Evolutionary conservation across 257 asterid genomes (phyloP).

Genomic region (Fraxinus americana): DNA sequence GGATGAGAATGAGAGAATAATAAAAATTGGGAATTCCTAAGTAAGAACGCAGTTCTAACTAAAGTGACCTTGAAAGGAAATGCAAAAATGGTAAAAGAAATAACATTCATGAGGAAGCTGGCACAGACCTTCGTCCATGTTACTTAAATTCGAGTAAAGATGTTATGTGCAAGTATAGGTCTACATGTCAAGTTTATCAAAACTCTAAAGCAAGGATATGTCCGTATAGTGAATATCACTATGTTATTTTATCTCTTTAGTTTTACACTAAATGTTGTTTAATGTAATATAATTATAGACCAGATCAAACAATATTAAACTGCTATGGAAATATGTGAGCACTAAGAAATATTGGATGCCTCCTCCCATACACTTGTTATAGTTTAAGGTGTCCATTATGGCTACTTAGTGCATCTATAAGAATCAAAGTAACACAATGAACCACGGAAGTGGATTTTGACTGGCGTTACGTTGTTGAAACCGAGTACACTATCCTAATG

Average conservation of each 20-base stretch:
- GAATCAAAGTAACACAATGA: no score
- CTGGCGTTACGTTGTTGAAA: background rate
- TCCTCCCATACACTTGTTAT: background rate
- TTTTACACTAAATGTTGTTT: background rate
- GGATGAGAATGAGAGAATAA: background rate
- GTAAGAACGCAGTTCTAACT: background rate
- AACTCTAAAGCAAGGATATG: background rate
- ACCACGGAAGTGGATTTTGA: background rate
- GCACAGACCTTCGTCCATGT: background rate
- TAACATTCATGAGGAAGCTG: no score
- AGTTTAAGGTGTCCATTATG: background rate
- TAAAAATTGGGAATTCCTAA: background rate
- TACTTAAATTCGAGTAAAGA: background rate
- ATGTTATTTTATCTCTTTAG: no score
- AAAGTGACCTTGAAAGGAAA: background rate
- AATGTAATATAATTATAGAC: no score
- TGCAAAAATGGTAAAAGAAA: background rate
- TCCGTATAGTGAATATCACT: background rate
- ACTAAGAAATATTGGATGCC: background rate
- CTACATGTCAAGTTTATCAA: background rate
- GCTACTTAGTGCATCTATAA: background rate
- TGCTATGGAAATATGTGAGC: background rate
- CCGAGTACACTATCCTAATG: background rate
- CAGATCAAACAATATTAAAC: background rate
- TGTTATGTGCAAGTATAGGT: background rate